A percentile compares a stretch with the other conserved stretches of the same genome.
phyloP scores from a whole-genome alignment of 2,329 filamentous ascomycete genomes.

The Aureobasidium namibiae region DNA sequence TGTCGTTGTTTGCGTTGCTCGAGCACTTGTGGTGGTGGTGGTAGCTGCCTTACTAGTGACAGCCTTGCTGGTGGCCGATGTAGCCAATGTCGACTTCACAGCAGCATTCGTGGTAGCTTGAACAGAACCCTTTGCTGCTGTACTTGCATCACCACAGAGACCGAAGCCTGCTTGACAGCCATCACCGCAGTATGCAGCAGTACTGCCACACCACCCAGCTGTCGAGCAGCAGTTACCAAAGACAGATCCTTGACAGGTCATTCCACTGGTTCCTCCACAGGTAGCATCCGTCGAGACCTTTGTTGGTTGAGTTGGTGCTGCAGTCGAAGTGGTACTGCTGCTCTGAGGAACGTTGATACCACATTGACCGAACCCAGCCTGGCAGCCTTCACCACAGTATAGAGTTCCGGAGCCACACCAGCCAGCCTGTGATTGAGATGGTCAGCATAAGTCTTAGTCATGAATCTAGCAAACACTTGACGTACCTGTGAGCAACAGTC shows the following conservation, averaged over 20 bases:
- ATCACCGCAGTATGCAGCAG: constrained; percentile 32
- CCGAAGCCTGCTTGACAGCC: constrained; percentile 22
- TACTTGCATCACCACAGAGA: constrained; percentile 13
- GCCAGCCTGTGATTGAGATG: not conserved
- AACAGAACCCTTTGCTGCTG: not conserved
- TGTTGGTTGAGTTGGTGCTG: not conserved
- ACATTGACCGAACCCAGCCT: constrained; percentile 23
- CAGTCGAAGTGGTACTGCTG: constrained; percentile 1
- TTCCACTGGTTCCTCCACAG: constrained; percentile 28
- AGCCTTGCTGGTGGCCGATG: not conserved
- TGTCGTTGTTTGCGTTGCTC: not conserved
- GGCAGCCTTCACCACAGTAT: constrained; percentile 22
- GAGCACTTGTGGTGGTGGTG: not conserved
- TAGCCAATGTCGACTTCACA: not conserved
- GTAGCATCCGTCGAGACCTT: constrained; percentile 20
- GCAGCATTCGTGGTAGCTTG: not conserved
- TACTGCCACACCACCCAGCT: constrained; percentile 28
- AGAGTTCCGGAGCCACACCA: constrained; percentile 11
- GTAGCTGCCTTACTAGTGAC: no score
- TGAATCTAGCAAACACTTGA: no score
- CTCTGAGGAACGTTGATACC: constrained; percentile 9
- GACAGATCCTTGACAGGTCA: constrained; percentile 26
- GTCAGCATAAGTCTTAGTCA: not conserved
- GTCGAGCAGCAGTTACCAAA: constrained; percentile 29
- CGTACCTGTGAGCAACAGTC: constrained; percentile 5